phyloP scores from a whole-genome alignment of 2,329 filamentous ascomycete genomes.

The Macrophomina phaseolina region DNA sequence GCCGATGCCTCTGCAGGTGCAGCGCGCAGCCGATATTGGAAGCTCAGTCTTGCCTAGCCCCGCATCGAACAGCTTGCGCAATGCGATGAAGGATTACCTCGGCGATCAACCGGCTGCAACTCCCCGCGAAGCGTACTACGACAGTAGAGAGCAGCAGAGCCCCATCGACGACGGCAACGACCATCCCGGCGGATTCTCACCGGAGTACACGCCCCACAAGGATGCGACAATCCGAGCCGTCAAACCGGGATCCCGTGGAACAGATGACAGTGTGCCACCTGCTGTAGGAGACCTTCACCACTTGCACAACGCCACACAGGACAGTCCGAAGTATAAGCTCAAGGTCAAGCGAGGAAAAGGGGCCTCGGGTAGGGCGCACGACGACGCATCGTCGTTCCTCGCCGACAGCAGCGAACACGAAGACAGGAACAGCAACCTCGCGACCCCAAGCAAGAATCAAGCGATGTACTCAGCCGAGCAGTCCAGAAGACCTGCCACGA shows the following conservation, averaged over 20 bases:
- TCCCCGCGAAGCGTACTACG: slow-evolving; percentile 36
- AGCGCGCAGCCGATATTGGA: slow-evolving; percentile 38
- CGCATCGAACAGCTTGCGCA: slow-evolving; percentile 77
- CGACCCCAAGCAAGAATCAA: slow-evolving; percentile 9
- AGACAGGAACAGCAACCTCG: slow-evolving; percentile 41
- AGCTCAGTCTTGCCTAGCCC: slow-evolving; percentile 47
- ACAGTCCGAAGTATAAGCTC: slow-evolving; percentile 47
- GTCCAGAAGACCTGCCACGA: slow-evolving; percentile 38
- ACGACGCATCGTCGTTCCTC: slow-evolving; percentile 54
- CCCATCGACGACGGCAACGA: slow-evolving; percentile 38
- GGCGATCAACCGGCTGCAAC: slow-evolving; percentile 36
- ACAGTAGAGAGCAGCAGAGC: slow-evolving; percentile 36
- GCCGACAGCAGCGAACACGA: slow-evolving; percentile 61
- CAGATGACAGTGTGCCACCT: slow-evolving; percentile 24
- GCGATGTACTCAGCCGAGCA: slow-evolving; percentile 34
- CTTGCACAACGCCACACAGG: slow-evolving; percentile 33
- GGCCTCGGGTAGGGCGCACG: slow-evolving; percentile 37
- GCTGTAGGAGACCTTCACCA: slow-evolving; percentile 36
- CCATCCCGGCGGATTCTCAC: slow-evolving; percentile 69
- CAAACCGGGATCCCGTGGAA: slow-evolving; percentile 51
- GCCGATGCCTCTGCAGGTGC: slow-evolving; percentile 54
- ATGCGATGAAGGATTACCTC: slow-evolving; percentile 87
- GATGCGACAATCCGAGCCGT: slow-evolving; percentile 75
- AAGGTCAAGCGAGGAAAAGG: slow-evolving; percentile 44
- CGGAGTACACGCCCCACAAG: slow-evolving; percentile 74